Evolutionary conservation across 192 early-diverging fungal species (phyloP), one percentile per base, ranked within the genome.

Genomic region (Mortierella hygrophila): DNA sequence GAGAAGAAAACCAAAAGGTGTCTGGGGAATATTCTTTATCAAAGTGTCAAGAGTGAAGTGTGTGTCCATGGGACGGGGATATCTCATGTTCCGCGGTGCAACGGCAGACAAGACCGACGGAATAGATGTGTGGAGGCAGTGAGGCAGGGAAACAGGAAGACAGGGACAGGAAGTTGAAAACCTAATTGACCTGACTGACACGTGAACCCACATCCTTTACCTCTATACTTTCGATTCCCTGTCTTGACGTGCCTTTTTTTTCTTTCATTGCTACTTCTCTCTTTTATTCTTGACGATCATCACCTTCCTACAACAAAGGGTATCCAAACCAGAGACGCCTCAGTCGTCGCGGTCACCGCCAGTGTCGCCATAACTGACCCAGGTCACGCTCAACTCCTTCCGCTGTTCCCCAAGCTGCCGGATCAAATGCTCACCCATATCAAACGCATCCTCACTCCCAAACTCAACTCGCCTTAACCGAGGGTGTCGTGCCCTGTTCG

Each of bases 391-490:
- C 35, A 86, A 7, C 29, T 86, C 84, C 35, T 79, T 75, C 20
- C 84, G 69, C 20, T 72, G 72, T 49, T 42, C n/a, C 29, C 10
- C 23, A 37, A 86, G 38, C 10, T 18, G 13, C 20, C 55, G 70
- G 11, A 77, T 52, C 65, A 63, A 68, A 52, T 78, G 68, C 38
- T 57, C 79, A 3, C 84, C 84, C 2, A 41, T 32, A 74, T 81
- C 79, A 81, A 80, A 86, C 13, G 68, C 42, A 46, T 81, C 79
- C 23, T 86, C 84, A n/a, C 84, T 86, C 35, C 84, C 84, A 75
- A 86, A 86, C 26, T 81, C 84, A 5, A 86, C 84, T 0, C 32
- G 5, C 42, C n/a, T 77, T 49, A 86, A 35, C 10, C 70, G 55
- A 13, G 84, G 84, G 0, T 86, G 84, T 32, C 84, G 74, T 20